Conservation (phyloP, 2,329 filamentous ascomycete species). For the Chalaropsis ovoidea region DNA sequence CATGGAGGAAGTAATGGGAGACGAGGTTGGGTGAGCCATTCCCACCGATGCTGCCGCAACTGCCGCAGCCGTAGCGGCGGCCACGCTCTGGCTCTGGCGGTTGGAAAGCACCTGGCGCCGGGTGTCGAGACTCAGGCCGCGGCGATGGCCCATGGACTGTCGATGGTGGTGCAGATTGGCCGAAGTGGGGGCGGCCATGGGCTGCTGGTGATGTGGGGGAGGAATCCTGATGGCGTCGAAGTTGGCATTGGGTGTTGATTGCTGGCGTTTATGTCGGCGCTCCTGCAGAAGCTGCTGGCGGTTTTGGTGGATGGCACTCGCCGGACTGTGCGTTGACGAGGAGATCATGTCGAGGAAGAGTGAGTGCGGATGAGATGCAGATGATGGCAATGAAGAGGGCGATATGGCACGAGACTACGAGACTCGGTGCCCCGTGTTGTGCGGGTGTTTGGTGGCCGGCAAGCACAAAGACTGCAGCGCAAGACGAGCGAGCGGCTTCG, state of each 20-base stretch:
- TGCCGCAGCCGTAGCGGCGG: conserved; percentile 31
- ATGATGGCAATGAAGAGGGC: background rate
- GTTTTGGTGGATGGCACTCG: conserved; percentile 24
- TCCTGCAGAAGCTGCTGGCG: conserved; percentile 29
- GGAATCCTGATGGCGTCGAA: conserved; percentile 62
- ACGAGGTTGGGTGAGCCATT: conserved; percentile 34
- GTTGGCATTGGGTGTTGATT: conserved; percentile 63
- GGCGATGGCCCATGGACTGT: conserved; percentile 49
- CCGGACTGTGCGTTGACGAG: conserved; percentile 20
- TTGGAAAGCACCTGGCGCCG: conserved; percentile 40
- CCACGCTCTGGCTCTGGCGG: conserved; percentile 9
- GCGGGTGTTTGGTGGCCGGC: background rate
- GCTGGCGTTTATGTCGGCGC: conserved; percentile 65
- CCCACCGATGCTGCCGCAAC: conserved; percentile 30
- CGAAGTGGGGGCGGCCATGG: conserved; percentile 28
- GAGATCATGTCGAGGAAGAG: conserved; percentile 16
- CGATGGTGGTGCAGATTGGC: conserved; percentile 18
- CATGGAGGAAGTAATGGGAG: conserved; percentile 26
- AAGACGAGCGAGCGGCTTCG: background rate
- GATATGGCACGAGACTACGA: background rate
- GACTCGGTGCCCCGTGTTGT: background rate
- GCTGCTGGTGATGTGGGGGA: conserved; percentile 35
- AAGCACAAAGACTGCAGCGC: background rate
- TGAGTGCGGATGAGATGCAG: background rate
- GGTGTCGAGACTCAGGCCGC: conserved; percentile 76